These are phyloP conservation scores for Schizochytrium sp. DNA, from an alignment of 108 stramenopile genomes.

Conservation along the genomic window DNA sequence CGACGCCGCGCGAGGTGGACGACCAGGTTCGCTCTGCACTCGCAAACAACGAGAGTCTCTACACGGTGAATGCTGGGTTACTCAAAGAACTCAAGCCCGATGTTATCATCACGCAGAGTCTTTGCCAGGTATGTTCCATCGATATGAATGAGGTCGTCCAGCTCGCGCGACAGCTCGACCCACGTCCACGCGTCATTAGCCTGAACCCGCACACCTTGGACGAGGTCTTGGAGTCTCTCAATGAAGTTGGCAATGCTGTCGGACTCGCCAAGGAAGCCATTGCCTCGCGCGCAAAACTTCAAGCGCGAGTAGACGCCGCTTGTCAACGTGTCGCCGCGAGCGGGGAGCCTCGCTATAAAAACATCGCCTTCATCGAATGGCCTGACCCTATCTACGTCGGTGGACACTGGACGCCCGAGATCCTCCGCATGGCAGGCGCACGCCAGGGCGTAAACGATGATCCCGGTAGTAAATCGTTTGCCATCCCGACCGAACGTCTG, in stretches of 20 bases:
- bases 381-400: conserved; percentile 75
- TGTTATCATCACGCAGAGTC: conserved; percentile 72
- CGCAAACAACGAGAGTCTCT: conserved; percentile 38
- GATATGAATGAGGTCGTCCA: conserved; percentile 45
- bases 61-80: conserved; percentile 49
- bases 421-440: conserved; percentile 66
- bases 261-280: conserved; percentile 24
- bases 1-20: conserved; percentile 40
- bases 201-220: conserved; percentile 61
- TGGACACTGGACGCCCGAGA: conserved; percentile 81
- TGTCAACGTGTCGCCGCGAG: neutral
- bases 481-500: conserved; percentile 54
- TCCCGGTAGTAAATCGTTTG: conserved; percentile 40
- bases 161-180: conserved; percentile 22
- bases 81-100: conserved; percentile 50
- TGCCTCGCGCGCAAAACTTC: neutral
- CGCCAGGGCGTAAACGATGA: conserved; percentile 23
- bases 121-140: conserved; percentile 78
- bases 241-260: conserved; percentile 31
- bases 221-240: conserved; percentile 52
- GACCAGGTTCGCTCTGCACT: neutral
- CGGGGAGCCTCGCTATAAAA: conserved; percentile 18
- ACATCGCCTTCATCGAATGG: conserved; percentile 75
- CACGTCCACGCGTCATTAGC: conserved; percentile 43
- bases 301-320: neutral